Evolutionary conservation across 2,329 filamentous ascomycete genomes (phyloP).

Genomic region (Trichoderma cornu-damae): DNA sequence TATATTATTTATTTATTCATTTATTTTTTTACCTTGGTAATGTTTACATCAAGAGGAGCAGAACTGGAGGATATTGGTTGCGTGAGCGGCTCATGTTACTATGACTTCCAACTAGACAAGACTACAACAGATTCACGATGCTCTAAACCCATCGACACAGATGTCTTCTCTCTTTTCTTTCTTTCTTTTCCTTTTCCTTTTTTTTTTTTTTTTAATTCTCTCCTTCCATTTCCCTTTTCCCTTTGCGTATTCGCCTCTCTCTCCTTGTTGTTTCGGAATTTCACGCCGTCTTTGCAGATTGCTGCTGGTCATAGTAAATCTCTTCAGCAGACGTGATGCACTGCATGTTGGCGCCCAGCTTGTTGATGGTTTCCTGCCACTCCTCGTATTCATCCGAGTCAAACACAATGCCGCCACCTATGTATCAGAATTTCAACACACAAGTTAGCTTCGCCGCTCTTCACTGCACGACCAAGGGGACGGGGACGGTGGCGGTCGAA

Average conservation of each 20-base stretch:
- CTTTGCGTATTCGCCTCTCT: background rate
- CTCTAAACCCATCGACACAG: background rate
- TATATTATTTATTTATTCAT: too few species aligned
- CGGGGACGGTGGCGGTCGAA: background rate
- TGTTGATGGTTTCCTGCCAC: slow-evolving; percentile 92
- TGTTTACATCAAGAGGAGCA: background rate
- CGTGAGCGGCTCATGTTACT: background rate
- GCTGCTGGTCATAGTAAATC: slow-evolving; percentile 42
- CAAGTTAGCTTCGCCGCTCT: background rate
- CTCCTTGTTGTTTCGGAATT: too few species aligned
- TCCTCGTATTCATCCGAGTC: slow-evolving; percentile 92
- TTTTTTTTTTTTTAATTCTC: background rate
- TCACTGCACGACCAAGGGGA: background rate
- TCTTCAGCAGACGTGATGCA: slow-evolving; percentile 82
- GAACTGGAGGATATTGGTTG: background rate
- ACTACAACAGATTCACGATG: background rate
- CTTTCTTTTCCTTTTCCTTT: background rate
- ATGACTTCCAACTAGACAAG: background rate
- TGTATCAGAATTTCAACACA: background rate
- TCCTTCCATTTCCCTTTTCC: background rate
- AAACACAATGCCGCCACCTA: slow-evolving; percentile 84
- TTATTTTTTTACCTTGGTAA: background rate
- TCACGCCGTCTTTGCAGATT: slow-evolving; percentile 19
- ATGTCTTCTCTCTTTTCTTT: background rate
- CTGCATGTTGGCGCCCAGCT: slow-evolving; percentile 82